Conservation (phyloP, 352 stramenopile species). For the Phytophthora pseudosyringae region DNA sequence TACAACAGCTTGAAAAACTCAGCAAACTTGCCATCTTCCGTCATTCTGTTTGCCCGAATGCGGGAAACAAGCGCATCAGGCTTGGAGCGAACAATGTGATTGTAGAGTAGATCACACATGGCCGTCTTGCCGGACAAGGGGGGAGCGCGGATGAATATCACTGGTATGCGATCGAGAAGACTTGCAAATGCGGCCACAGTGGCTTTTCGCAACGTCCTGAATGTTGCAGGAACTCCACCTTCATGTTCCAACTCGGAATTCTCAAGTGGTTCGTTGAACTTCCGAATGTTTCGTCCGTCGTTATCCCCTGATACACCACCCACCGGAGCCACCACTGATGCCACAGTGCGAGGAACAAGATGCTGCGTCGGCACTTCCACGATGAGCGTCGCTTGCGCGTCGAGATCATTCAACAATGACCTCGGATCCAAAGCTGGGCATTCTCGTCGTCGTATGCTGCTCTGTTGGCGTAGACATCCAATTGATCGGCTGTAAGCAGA, state of each 20-base stretch:
- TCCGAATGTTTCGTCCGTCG: background rate
- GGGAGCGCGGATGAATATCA: constrained; percentile 34
- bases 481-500: too few relatives aligned
- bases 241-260: constrained; percentile 2
- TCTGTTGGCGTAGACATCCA: too few relatives aligned
- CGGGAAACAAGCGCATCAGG: background rate
- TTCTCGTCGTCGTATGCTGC: too few relatives aligned
- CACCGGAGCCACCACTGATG: background rate
- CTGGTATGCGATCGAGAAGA: constrained; percentile 18
- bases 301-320: too few relatives aligned
- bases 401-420: too few relatives aligned
- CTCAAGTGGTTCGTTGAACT: too few relatives aligned
- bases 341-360: too few relatives aligned
- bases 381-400: too few relatives aligned
- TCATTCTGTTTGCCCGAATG: background rate
- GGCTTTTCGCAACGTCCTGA: background rate
- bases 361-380: too few relatives aligned
- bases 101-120: constrained; percentile 38
- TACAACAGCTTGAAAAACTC: constrained; percentile 33
- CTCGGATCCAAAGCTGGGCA: too few relatives aligned
- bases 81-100: constrained; percentile 32
- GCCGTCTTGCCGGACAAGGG: constrained; percentile 36
- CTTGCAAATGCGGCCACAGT: constrained; percentile 3
- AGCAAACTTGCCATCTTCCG: constrained; percentile 13
- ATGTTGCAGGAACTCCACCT: background rate